These are phyloP conservation scores for Tephrocybe sp. DNA, from an alignment of 768 basidiomycete genomes.

Conservation along the genomic window DNA sequence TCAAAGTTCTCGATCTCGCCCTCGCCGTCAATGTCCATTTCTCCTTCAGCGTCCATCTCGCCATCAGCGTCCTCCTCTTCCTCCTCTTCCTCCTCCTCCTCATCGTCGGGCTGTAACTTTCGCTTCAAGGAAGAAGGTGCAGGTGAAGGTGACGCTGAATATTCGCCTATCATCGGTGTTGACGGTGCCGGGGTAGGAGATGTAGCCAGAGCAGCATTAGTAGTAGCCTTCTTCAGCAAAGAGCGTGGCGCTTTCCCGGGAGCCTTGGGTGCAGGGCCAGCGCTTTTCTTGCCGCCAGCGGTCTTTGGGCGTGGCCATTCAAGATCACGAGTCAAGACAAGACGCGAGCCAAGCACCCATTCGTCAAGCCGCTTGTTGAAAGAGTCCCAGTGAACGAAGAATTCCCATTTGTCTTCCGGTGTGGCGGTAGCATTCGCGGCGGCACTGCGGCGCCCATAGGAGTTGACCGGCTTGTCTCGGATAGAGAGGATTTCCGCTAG, in stretches of 20 bases:
- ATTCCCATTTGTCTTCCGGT: conserved; percentile 84
- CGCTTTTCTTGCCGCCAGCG: conserved; percentile 54
- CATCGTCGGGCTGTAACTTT: conserved; percentile 65
- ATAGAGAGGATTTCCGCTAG: conserved; percentile 96
- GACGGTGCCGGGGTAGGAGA: conserved; percentile 54
- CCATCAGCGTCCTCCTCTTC: conserved; percentile 55
- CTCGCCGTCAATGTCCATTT: conserved; percentile 77
- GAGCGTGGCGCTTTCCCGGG: conserved; percentile 65
- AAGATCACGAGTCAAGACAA: conserved; percentile 82
- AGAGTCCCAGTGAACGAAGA: conserved; percentile 97
- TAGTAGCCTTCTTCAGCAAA: conserved; percentile 68
- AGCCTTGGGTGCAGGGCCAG: conserved; percentile 47
- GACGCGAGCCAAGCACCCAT: conserved; percentile 89
- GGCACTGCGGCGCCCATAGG: conserved; percentile 52
- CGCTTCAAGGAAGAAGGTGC: conserved; percentile 60
- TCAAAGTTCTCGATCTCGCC: conserved; percentile 73
- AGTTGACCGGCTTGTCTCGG: conserved; percentile 76
- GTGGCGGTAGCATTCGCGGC: conserved; percentile 38
- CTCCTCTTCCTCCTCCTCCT: conserved; percentile 65
- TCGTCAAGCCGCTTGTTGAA: conserved; percentile 99
- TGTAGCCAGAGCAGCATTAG: conserved; percentile 60
- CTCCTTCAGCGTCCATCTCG: conserved; percentile 64
- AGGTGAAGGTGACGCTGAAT: conserved; percentile 56
- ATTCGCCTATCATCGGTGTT: conserved; percentile 25
- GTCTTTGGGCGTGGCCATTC: conserved; percentile 95